A percentile compares a stretch with the other conserved stretches of the same genome.
Conservation (phyloP, 2,329 filamentous ascomycete species). For the Beauveria caledonica region DNA sequence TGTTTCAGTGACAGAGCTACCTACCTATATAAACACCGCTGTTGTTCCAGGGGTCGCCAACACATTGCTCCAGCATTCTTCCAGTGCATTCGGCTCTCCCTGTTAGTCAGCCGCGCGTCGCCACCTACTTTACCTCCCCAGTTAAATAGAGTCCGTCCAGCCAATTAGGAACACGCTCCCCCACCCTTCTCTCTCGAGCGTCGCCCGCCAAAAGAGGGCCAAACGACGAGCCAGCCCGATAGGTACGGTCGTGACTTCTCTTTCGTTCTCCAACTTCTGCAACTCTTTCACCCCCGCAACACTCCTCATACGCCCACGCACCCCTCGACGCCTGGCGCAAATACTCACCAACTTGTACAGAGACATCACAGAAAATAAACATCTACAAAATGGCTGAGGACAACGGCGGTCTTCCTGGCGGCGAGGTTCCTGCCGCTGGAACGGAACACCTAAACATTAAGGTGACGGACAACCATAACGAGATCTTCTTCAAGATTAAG, state of each 20-base stretch:
- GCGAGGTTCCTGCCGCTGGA: constrained; percentile 36
- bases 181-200: not conserved
- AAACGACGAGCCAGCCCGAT: constrained; percentile 4
- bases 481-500: constrained; percentile 99
- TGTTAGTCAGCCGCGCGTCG: constrained; percentile 5
- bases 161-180: constrained; percentile 1
- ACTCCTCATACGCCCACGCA: not conserved
- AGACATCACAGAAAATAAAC: not conserved
- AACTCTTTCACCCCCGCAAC: not conserved
- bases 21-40: not conserved
- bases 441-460: constrained; percentile 96
- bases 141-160: not conserved
- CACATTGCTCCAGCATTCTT: not conserved
- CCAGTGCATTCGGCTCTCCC: not conserved
- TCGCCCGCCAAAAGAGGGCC: not conserved
- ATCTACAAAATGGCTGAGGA: constrained; percentile 40
- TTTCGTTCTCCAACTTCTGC: not conserved
- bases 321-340: not conserved
- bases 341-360: not conserved
- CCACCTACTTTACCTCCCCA: not conserved
- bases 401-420: constrained; percentile 38
- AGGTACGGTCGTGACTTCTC: not conserved
- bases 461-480: constrained; percentile 98
- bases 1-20: too few relatives aligned
- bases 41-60: not conserved